Conservation (phyloP, 768 basidiomycete genomes). For the Rhizopogon vesiculosus region DNA sequence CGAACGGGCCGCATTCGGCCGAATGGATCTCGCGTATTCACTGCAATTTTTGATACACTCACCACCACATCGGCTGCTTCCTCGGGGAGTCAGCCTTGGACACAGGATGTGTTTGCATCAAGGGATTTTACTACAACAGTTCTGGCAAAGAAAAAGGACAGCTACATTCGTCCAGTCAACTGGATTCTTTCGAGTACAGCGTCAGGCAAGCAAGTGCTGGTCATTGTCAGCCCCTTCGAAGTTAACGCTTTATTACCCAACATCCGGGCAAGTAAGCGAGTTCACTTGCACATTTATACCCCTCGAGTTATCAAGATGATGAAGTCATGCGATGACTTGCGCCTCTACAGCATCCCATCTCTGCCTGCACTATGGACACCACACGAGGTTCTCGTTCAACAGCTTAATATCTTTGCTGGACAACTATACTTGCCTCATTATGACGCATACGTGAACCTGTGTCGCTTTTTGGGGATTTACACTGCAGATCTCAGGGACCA, state of each 20-base stretch:
- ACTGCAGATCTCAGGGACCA: constrained; percentile 41
- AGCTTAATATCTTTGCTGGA: constrained; percentile 41
- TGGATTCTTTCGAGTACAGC: constrained; percentile 38
- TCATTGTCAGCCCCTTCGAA: constrained; percentile 39
- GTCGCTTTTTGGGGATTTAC: constrained; percentile 32
- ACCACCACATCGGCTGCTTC: constrained; percentile 3
- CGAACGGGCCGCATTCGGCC: constrained; percentile 18
- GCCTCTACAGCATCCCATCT: constrained; percentile 16
- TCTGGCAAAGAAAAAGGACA: constrained; percentile 14
- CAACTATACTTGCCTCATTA: constrained; percentile 36
- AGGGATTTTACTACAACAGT: constrained; percentile 11
- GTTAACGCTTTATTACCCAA: constrained; percentile 32
- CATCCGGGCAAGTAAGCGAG: constrained; percentile 27
- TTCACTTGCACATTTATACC: constrained; percentile 38
- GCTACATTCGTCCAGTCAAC: constrained; percentile 34
- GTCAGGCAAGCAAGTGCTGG: constrained; percentile 23
- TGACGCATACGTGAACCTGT: constrained; percentile 28
- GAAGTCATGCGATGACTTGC: constrained; percentile 31
- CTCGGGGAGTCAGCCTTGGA: constrained; percentile 17
- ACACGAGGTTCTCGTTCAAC: constrained; percentile 13
- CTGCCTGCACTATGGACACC: constrained; percentile 14
- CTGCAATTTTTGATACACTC: constrained; percentile 10
- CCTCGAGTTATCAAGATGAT: constrained; percentile 30
- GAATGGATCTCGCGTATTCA: constrained; percentile 13
- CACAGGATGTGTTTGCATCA: constrained; percentile 9